Percentiles rank a stretch among this genome's conserved stretches.
Conservation (phyloP, 2,329 filamentous ascomycete genomes). For the Xylaria sp. region DNA sequence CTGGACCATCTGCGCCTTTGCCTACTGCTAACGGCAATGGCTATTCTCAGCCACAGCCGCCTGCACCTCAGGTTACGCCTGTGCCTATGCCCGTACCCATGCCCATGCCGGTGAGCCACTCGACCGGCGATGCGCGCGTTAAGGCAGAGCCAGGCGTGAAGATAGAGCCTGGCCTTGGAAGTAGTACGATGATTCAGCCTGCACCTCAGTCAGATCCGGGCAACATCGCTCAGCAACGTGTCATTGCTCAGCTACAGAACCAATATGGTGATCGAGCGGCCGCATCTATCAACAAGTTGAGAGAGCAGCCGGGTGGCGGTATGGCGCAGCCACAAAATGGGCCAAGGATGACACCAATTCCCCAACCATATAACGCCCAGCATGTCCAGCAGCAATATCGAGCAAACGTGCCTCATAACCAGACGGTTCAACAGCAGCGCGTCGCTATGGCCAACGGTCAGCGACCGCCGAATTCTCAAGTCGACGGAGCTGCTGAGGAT, state of each 20-base stretch:
- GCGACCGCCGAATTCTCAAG: constrained; percentile 66
- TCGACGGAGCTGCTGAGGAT: constrained; percentile 77
- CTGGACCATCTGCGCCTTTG: constrained; percentile 41
- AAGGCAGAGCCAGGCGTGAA: constrained; percentile 62
- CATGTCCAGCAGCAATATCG: constrained; percentile 49
- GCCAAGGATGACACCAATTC: constrained; percentile 43
- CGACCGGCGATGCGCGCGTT: constrained; percentile 51
- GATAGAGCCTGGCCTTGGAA: constrained; percentile 58
- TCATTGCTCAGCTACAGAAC: constrained; percentile 66
- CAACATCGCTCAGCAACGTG: constrained; percentile 53
- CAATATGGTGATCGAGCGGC: constrained; percentile 73
- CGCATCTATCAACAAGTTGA: constrained; percentile 73
- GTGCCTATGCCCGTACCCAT: constrained; percentile 43
- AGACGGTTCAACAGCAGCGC: constrained; percentile 49
- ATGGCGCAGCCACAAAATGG: constrained; percentile 43
- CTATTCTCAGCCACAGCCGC: constrained; percentile 47
- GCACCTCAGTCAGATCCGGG: constrained; percentile 25
- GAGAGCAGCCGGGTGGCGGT: constrained; percentile 45
- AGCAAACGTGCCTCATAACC: constrained; percentile 38
- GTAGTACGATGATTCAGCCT: constrained; percentile 36
- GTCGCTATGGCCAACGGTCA: constrained; percentile 55
- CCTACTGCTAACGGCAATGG: constrained; percentile 46
- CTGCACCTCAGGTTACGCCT: constrained; percentile 42
- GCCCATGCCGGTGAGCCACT: constrained; percentile 43
- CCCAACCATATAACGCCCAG: constrained; percentile 43